Conservation (phyloP, 2,329 filamentous ascomycete species). For the Zymoseptoria crescenta region DNA sequence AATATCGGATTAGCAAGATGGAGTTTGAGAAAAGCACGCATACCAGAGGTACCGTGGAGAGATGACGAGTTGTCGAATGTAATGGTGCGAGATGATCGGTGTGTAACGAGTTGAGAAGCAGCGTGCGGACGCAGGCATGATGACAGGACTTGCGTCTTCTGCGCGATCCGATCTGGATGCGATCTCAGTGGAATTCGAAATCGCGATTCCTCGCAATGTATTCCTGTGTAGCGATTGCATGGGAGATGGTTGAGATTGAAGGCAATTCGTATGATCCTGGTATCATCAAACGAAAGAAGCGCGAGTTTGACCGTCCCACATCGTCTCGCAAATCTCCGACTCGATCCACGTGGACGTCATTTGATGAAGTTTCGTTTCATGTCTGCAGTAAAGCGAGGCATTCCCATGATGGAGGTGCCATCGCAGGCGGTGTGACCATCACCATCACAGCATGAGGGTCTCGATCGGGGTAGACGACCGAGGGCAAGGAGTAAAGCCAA, state of each 20-base stretch:
- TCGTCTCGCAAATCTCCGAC: neutral
- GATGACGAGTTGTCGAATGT: neutral
- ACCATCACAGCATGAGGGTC: neutral
- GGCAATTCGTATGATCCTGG: neutral
- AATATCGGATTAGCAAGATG: neutral
- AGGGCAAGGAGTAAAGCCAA: neutral
- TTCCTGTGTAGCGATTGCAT: too few relatives aligned
- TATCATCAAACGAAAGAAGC: neutral
- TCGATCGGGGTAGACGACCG: neutral
- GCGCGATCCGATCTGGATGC: neutral
- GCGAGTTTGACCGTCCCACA: neutral
- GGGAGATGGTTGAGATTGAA: neutral
- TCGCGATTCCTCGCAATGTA: too few relatives aligned
- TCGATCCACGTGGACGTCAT: neutral
- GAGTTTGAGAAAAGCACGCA: neutral
- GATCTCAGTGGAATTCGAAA: neutral
- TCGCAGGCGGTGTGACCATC: neutral
- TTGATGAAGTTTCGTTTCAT: neutral
- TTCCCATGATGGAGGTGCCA: too few relatives aligned
- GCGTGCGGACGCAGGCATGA: neutral
- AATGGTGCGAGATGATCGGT: too few relatives aligned
- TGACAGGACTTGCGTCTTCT: neutral
- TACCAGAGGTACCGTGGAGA: neutral
- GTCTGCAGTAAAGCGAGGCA: neutral
- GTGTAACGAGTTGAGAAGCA: too few relatives aligned